A percentile compares a stretch with the other conserved stretches of the same genome.
Evolutionary conservation across 2,329 filamentous ascomycete species (phyloP).

Genomic region (Botrytis elliptica): DNA sequence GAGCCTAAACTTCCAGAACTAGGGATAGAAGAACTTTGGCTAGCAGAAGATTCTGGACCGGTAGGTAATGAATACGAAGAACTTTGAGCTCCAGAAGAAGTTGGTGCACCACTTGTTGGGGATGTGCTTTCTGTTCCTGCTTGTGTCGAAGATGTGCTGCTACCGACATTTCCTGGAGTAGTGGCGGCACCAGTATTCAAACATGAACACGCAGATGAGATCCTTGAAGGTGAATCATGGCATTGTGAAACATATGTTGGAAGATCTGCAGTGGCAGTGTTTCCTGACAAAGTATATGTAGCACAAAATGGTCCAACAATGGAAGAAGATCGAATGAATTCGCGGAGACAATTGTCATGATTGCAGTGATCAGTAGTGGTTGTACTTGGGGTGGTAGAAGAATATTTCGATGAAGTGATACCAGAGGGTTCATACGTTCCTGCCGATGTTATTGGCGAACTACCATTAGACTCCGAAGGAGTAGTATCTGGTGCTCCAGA

Average conservation of each 20-base stretch:
- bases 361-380: slow-evolving; percentile 26
- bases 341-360: slow-evolving; percentile 34
- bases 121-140: neutral
- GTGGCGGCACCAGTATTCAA: slow-evolving; percentile 19
- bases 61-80: slow-evolving; percentile 11
- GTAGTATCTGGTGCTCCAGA: neutral
- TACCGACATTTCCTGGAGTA: slow-evolving; percentile 6
- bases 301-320: slow-evolving; percentile 30
- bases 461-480: neutral
- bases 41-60: slow-evolving; percentile 13
- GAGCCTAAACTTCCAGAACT: neutral
- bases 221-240: slow-evolving; percentile 25
- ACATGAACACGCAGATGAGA: slow-evolving; percentile 35
- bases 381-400: slow-evolving; percentile 13
- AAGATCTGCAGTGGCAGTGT: slow-evolving; percentile 28
- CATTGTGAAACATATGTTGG: slow-evolving; percentile 33
- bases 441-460: slow-evolving; percentile 1
- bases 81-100: slow-evolving; percentile 2
- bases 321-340: slow-evolving; percentile 28
- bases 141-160: neutral
- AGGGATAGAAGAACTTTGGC: neutral
- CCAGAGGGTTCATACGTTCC: neutral
- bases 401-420: slow-evolving; percentile 2
- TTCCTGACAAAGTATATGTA: slow-evolving; percentile 30
- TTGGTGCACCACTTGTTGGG: neutral